Percentiles rank a stretch among this genome's conserved stretches.
These are phyloP conservation scores for Rhodotorula babjevae DNA, from an alignment of 768 basidiomycete genomes.

Conservation along the genomic window DNA sequence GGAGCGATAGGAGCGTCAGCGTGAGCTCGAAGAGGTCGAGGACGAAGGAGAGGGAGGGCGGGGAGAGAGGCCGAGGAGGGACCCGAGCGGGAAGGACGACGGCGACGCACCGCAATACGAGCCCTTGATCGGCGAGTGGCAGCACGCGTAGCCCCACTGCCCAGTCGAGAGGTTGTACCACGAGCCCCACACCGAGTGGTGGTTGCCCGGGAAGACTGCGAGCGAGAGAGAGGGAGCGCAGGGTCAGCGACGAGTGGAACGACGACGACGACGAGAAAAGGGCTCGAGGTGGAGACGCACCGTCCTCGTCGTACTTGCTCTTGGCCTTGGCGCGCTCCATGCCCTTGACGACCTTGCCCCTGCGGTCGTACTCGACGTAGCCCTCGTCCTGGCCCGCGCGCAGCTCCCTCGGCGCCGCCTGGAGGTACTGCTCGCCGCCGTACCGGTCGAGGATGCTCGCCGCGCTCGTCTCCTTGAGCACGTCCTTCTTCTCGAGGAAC, in stretches of 20 bases:
- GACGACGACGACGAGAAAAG: not conserved
- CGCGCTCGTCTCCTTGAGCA: slow-evolving; percentile 79
- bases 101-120: slow-evolving; percentile 39
- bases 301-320: slow-evolving; percentile 95
- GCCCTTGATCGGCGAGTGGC: slow-evolving; percentile 70
- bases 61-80: not conserved
- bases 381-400: slow-evolving; percentile 93
- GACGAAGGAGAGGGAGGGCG: not conserved
- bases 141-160: slow-evolving; percentile 90
- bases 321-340: slow-evolving; percentile 76
- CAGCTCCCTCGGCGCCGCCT: slow-evolving; percentile 82
- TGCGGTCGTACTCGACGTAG: slow-evolving; percentile 92
- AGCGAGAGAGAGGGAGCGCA: not conserved
- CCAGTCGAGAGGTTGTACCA: slow-evolving; percentile 71
- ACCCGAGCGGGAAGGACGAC: not conserved
- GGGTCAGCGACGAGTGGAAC: not conserved
- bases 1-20: no score
- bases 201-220: slow-evolving; percentile 82
- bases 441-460: slow-evolving; percentile 86
- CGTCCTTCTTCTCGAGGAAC: slow-evolving; percentile 87
- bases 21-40: not conserved
- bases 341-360: slow-evolving; percentile 86
- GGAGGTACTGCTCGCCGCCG: slow-evolving; percentile 87
- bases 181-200: slow-evolving; percentile 95
- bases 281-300: slow-evolving; percentile 50